Conservation (phyloP, 345 rosid genomes). For the Gossypium longicalyx region DNA sequence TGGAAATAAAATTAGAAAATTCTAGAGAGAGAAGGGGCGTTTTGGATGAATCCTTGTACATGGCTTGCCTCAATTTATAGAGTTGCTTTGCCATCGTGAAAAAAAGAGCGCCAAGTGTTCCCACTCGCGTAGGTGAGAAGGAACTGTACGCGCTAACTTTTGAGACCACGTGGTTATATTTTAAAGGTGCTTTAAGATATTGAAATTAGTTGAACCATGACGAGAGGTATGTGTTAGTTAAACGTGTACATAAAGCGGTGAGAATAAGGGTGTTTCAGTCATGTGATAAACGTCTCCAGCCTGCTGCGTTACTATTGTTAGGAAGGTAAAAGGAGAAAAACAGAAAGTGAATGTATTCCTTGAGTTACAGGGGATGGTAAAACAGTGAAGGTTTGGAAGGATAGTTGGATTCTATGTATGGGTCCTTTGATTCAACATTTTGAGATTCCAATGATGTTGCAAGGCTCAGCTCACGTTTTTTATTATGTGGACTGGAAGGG, state of each 20-base stretch:
- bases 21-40: neutral
- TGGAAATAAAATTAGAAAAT: neutral
- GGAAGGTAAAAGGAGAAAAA: neutral
- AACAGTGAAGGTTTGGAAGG: no score
- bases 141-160: neutral
- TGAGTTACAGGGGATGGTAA: no score
- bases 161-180: neutral
- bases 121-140: neutral
- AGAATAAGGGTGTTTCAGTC: neutral
- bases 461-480: no score
- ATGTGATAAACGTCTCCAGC: neutral
- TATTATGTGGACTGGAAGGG: no score
- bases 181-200: no score
- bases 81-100: neutral
- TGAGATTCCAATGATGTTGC: no score
- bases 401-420: no score
- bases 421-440: no score
- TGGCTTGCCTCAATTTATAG: constrained; percentile 16
- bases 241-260: neutral
- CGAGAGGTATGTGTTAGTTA: neutral
- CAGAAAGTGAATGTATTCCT: no score
- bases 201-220: neutral
- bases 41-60: neutral
- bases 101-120: neutral
- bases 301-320: neutral